Evolutionary conservation across 108 stramenopile species (phyloP).

Genomic region (Conticribra guillardii): DNA sequence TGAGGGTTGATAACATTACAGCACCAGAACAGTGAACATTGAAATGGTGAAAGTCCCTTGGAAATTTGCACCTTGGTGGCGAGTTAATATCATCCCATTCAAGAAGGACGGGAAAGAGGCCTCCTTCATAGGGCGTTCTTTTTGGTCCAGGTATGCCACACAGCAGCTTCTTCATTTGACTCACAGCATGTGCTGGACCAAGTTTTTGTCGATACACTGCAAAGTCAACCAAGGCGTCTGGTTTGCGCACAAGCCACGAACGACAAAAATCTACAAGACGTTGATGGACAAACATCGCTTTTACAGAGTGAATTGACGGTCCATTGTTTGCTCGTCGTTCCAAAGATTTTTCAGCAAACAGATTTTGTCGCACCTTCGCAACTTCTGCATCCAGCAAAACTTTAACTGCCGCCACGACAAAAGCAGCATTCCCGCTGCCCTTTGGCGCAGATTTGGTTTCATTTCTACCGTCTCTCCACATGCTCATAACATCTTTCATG

Average conservation of each 20-base stretch:
- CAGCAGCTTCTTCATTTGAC: slow-evolving; percentile 14
- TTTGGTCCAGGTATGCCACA: slow-evolving; percentile 34
- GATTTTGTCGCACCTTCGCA: not conserved
- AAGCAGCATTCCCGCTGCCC: too few species aligned
- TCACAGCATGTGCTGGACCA: not conserved
- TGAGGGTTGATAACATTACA: slow-evolving; percentile 12
- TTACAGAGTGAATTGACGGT: not conserved
- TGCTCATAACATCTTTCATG: too few species aligned
- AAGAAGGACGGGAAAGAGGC: slow-evolving; percentile 16
- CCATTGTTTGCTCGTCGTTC: not conserved
- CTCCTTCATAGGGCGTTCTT: slow-evolving; percentile 29
- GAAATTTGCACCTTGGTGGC: slow-evolving; percentile 30
- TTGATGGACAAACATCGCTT: slow-evolving; percentile 21
- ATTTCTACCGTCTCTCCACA: too few species aligned
- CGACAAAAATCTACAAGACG: slow-evolving; percentile 21
- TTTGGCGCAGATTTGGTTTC: too few species aligned
- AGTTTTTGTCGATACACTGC: slow-evolving; percentile 20
- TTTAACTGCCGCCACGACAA: too few species aligned
- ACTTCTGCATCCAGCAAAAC: not conserved
- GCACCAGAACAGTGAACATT: slow-evolving; percentile 19
- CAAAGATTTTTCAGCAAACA: not conserved
- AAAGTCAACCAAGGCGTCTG: slow-evolving; percentile 31
- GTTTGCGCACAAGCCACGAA: slow-evolving; percentile 14
- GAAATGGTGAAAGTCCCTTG: slow-evolving; percentile 23
- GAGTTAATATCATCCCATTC: slow-evolving; percentile 12